Evolutionary conservation across 768 basidiomycete genomes (phyloP).

Genomic region (Krasilnikovozyma curviuscula): DNA sequence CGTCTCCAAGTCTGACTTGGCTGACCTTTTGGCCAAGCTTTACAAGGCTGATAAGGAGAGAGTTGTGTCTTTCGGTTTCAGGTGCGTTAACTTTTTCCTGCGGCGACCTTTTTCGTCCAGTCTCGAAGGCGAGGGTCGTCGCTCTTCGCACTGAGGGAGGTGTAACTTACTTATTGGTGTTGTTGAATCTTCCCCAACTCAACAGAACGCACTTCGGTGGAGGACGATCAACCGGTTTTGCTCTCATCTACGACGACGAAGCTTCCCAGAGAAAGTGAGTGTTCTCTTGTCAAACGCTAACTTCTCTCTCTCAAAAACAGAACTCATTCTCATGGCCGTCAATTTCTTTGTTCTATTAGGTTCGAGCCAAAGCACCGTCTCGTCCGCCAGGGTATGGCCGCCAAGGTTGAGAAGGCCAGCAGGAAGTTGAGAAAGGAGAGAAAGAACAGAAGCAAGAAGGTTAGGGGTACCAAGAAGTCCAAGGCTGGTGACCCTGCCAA

Average conservation of each 20-base stretch:
- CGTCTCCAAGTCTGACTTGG: conserved; percentile 76
- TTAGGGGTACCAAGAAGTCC: conserved; percentile 83
- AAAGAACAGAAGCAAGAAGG: conserved; percentile 99
- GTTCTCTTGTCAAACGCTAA: too few species aligned
- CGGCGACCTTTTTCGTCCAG: background rate
- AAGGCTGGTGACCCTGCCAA: conserved; percentile 43
- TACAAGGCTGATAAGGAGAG: conserved; percentile 87
- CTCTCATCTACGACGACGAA: conserved; percentile 92
- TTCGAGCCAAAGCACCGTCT: conserved; percentile 94
- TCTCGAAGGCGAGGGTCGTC: too few species aligned
- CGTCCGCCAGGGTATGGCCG: conserved; percentile 50
- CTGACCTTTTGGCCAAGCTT: conserved; percentile 72
- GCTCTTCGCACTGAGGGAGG: too few species aligned
- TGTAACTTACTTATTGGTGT: too few species aligned
- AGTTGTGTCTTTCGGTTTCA: conserved; percentile 82
- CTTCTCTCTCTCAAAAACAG: too few species aligned
- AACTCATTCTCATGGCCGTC: too few species aligned
- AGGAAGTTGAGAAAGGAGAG: conserved; percentile 98
- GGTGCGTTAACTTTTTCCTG: conserved; percentile 7
- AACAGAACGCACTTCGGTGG: conserved; percentile 85
- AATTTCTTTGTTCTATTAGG: too few species aligned
- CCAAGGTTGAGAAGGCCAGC: conserved; percentile 75
- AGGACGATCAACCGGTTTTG: conserved; percentile 91
- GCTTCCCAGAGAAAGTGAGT: conserved; percentile 78
- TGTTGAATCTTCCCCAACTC: too few species aligned